Conservation (phyloP, 106 monocot genomes). For the Gastrodia elata region DNA sequence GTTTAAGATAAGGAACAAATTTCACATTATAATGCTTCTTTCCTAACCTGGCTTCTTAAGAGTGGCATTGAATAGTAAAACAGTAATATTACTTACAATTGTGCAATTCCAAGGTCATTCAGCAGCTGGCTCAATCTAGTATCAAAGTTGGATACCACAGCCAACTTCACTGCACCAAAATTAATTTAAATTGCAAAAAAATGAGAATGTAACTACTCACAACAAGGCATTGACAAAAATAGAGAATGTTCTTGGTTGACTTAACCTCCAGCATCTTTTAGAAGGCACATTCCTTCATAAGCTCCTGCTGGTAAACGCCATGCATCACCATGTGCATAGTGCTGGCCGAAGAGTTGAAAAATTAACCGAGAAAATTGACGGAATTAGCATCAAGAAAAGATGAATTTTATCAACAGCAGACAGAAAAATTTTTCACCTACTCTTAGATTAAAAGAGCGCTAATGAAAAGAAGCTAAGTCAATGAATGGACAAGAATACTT, state of each 20-base stretch:
- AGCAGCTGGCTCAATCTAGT: constrained; percentile 73
- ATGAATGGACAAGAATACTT: no score
- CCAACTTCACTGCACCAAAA: constrained; percentile 66
- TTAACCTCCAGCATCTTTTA: constrained; percentile 85
- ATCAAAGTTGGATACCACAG: constrained; percentile 97
- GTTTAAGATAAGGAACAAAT: background rate
- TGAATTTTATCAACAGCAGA: background rate
- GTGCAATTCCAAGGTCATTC: constrained; percentile 63
- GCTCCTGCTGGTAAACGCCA: constrained; percentile 73
- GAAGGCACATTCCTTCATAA: constrained; percentile 35
- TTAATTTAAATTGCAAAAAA: background rate
- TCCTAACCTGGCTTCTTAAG: background rate
- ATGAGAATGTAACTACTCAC: background rate
- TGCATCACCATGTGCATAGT: constrained; percentile 78
- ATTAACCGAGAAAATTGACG: background rate
- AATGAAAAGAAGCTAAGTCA: background rate
- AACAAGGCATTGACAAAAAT: background rate
- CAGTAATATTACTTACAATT: constrained; percentile 39
- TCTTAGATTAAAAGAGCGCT: no score
- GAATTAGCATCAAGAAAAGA: background rate
- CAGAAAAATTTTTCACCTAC: background rate
- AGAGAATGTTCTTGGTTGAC: constrained; percentile 6
- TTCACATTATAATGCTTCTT: background rate
- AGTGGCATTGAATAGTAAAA: background rate
- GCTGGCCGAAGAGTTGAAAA: constrained; percentile 23